Percentiles rank a stretch among this genome's conserved stretches.
These are phyloP conservation scores for Aspergillus uvarum DNA, from an alignment of 2,329 filamentous ascomycete genomes.

Conservation along the genomic window DNA sequence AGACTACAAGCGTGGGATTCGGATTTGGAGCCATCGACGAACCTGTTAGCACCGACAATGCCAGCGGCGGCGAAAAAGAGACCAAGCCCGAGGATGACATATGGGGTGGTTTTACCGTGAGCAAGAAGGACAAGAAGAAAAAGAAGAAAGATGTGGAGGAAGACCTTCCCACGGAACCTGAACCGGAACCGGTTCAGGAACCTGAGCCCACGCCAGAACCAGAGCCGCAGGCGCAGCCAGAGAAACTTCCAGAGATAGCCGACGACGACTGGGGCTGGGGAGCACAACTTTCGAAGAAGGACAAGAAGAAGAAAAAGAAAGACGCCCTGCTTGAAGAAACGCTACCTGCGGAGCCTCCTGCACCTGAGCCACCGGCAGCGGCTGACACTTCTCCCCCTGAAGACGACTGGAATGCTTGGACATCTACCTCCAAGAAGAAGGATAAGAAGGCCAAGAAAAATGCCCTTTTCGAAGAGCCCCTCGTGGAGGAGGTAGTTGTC, in stretches of 20 bases:
- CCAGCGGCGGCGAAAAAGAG: conserved; percentile 42
- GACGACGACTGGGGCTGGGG: conserved; percentile 35
- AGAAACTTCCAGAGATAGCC: conserved; percentile 9
- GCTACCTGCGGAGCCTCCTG: conserved; percentile 27
- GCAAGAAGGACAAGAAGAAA: conserved; percentile 51
- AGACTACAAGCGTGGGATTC: conserved; percentile 38
- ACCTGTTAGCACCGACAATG: conserved; percentile 36
- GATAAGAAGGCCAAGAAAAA: conserved; percentile 43
- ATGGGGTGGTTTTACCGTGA: conserved; percentile 37
- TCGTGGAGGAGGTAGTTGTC: conserved; percentile 14
- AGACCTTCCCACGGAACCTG: conserved; percentile 22
- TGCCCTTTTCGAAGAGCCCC: conserved; percentile 24
- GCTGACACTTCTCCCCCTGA: conserved; percentile 29
- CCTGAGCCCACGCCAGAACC: conserved; percentile 16
- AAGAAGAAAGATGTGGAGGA: conserved; percentile 32
- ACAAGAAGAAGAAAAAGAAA: conserved; percentile 35
- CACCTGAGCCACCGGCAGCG: conserved; percentile 30
- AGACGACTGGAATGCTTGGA: conserved; percentile 39
- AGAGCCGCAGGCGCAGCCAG: conserved; percentile 7
- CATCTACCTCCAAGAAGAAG: conserved; percentile 38
- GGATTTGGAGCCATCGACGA: conserved; percentile 44
- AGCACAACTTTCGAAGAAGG: conserved; percentile 29
- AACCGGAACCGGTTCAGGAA: conserved; percentile 22
- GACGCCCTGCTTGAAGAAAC: conserved; percentile 6
- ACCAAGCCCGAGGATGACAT: conserved; percentile 40